phyloP scores from a whole-genome alignment of 352 stramenopile species.

The Pythium brachiatum region DNA sequence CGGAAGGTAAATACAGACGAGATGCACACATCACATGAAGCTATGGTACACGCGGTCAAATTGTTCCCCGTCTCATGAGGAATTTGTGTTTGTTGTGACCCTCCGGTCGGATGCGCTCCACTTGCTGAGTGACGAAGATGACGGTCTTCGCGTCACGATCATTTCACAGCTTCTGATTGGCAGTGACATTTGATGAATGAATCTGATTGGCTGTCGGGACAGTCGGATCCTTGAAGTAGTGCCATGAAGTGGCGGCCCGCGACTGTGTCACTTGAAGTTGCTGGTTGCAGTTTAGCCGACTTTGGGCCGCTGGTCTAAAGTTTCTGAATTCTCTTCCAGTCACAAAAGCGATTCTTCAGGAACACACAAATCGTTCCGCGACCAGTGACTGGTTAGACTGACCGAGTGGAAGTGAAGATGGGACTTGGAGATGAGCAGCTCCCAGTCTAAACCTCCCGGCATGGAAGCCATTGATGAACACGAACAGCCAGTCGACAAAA shows the following conservation, averaged over 20 bases:
- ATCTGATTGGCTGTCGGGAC: neutral
- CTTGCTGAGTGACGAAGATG: neutral
- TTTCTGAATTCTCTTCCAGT: neutral
- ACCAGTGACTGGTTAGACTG: neutral
- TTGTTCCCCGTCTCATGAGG: neutral
- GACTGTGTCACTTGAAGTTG: constrained; percentile 20
- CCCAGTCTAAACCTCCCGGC: neutral
- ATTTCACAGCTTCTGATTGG: neutral
- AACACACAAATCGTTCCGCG: neutral
- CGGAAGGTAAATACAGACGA: neutral
- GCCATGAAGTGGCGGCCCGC: constrained; percentile 13
- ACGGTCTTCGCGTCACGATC: neutral
- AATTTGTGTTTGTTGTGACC: neutral
- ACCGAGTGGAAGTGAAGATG: too few species aligned
- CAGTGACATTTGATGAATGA: neutral
- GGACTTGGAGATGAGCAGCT: neutral
- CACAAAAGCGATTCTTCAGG: neutral
- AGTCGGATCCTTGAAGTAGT: constrained; percentile 8
- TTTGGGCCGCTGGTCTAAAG: neutral
- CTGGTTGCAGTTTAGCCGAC: constrained; percentile 10
- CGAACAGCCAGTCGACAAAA: neutral
- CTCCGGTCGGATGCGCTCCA: neutral
- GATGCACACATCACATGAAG: too few species aligned
- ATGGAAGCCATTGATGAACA: neutral
- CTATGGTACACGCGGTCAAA: too few species aligned